These are phyloP conservation scores for Penicillium sp. DNA, from an alignment of 2,329 filamentous ascomycete species.

Conservation along the genomic window DNA sequence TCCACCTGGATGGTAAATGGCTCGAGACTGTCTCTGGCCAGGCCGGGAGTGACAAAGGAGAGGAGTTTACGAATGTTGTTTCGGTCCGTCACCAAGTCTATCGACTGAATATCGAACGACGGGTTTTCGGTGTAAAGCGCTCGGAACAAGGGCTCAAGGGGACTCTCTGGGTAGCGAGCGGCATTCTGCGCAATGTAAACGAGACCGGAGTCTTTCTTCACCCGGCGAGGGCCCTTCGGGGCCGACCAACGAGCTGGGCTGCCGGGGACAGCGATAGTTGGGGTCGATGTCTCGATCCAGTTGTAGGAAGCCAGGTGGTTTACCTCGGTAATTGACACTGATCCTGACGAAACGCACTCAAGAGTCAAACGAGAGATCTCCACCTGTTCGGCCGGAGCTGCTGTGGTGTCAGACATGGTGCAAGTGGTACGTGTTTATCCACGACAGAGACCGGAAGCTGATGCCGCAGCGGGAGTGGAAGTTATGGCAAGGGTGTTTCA, in stretches of 20 bases:
- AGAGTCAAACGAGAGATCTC: not conserved
- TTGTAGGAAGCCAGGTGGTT: conserved; percentile 51
- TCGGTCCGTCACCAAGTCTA: conserved; percentile 48
- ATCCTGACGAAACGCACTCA: not conserved
- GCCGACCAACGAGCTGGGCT: conserved; percentile 41
- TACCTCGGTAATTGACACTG: conserved; percentile 22
- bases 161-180: conserved; percentile 43
- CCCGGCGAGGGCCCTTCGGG: conserved; percentile 22
- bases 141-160: conserved; percentile 50
- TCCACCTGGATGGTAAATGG: conserved; percentile 47
- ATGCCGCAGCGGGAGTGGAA: no score
- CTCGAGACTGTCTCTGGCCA: conserved; percentile 25
- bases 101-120: conserved; percentile 32
- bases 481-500: no score
- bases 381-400: not conserved
- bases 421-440: no score
- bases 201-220: conserved; percentile 36
- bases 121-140: conserved; percentile 42
- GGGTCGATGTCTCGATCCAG: conserved; percentile 44
- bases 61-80: conserved; percentile 53
- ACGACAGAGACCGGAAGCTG: no score
- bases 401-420: no score
- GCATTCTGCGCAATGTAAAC: conserved; percentile 50
- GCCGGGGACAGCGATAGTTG: conserved; percentile 50
- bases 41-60: conserved; percentile 39